Percentiles rank a stretch among this genome's conserved stretches.
Conservation (phyloP, 169 alveolate species). For the Plasmodium billcollinsi region DNA sequence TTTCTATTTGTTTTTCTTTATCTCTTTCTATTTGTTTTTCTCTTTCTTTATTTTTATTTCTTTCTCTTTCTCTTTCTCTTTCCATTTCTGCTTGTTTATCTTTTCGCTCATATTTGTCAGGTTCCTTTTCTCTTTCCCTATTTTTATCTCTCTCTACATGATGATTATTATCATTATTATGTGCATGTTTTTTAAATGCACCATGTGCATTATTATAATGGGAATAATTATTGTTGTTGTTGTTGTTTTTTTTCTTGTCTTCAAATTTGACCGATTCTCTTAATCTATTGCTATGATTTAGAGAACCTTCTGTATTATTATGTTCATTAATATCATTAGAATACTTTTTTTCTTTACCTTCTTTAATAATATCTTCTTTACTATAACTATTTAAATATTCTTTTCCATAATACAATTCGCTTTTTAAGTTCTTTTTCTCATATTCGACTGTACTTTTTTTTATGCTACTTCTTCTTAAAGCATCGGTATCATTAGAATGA, state of each 20-base stretch:
- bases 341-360: constrained; percentile 1
- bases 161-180: neutral
- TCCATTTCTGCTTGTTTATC: neutral
- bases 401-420: neutral
- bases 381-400: constrained; percentile 21
- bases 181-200: neutral
- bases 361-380: constrained; percentile 11
- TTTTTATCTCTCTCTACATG: constrained; percentile 19
- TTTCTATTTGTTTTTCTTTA: neutral
- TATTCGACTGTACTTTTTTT: constrained; percentile 5
- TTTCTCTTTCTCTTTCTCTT: no score
- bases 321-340: constrained; percentile 4
- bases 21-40: neutral
- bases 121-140: constrained; percentile 5
- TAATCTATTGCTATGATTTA: neutral
- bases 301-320: neutral
- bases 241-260: constrained; percentile 14
- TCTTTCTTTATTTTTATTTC: no score
- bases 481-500: neutral
- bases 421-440: constrained; percentile 17
- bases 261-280: neutral
- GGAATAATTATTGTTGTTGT: no score
- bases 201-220: neutral
- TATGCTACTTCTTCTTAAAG: neutral
- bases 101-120: neutral